A percentile compares a stretch with the other conserved stretches of the same genome.
Evolutionary conservation across 805 yeast genomes (phyloP).

Genomic region (Monosporozyma unispora): DNA sequence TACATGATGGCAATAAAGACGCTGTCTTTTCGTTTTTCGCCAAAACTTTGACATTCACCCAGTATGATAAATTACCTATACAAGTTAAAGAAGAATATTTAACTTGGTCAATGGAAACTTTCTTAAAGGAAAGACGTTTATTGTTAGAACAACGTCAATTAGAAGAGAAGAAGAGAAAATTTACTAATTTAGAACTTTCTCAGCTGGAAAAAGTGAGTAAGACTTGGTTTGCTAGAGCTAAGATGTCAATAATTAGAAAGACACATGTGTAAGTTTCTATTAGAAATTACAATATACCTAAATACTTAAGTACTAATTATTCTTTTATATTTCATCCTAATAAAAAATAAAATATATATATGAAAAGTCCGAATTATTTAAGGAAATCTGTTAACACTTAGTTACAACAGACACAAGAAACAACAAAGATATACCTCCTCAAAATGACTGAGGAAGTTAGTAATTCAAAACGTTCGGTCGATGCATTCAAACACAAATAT

Average conservation of each 20-base stretch:
- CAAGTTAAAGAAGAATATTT: constrained; percentile 2
- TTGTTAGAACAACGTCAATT: neutral
- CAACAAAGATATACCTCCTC: neutral
- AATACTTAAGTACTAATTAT: neutral
- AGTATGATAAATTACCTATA: constrained; percentile 1
- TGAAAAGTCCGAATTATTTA: neutral
- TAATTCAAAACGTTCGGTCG: neutral
- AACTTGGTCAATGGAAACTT: constrained; percentile 3
- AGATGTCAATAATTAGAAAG: neutral
- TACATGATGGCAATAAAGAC: neutral
- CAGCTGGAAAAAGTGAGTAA: neutral
- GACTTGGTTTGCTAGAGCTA: constrained; percentile 1
- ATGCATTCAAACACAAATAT: neutral
- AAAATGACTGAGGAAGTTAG: neutral
- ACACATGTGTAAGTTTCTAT: neutral
- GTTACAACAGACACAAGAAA: neutral
- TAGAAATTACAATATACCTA: too few relatives aligned
- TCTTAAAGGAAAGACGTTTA: constrained; percentile 1
- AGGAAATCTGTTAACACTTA: neutral
- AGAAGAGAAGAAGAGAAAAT: neutral
- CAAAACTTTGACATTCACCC: neutral
- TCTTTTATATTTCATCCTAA: neutral
- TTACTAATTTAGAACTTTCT: neutral
- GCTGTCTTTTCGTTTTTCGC: constrained; percentile 1
- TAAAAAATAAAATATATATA: neutral